Evolutionary conservation across 768 basidiomycete genomes (phyloP).

Genomic region (Auricularia auricula-judae): DNA sequence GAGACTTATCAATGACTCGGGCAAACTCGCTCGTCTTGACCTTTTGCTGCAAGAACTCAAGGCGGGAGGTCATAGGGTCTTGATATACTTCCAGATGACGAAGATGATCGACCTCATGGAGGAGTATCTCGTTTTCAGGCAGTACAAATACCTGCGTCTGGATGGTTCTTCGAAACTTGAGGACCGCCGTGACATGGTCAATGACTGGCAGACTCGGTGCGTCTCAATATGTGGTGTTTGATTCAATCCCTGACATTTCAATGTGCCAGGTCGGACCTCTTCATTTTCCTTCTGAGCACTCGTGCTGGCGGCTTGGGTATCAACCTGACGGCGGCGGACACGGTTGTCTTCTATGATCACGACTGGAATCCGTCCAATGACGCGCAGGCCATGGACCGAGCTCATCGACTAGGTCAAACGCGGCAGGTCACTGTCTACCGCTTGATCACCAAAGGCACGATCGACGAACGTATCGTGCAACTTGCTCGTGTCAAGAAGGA

Average conservation of each 20-base stretch:
- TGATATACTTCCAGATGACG: constrained; percentile 99
- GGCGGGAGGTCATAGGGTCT: constrained; percentile 80
- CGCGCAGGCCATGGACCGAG: constrained; percentile 97
- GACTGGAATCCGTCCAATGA: constrained; percentile 98
- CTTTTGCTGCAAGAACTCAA: constrained; percentile 85
- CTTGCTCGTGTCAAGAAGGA: constrained; percentile 96
- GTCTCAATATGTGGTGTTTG: constrained; percentile 11
- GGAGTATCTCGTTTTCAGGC: constrained; percentile 93
- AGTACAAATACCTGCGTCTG: constrained; percentile 87
- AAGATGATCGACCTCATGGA: constrained; percentile 99
- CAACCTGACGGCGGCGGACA: constrained; percentile 92
- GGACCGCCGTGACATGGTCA: constrained; percentile 97
- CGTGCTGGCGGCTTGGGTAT: constrained; percentile 94
- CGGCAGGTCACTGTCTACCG: constrained; percentile 96
- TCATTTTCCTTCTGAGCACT: constrained; percentile 84
- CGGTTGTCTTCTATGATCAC: constrained; percentile 90
- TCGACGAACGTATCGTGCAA: constrained; percentile 95
- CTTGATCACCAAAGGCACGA: constrained; percentile 85
- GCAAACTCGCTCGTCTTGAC: constrained; percentile 88
- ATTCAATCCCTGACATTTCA: neutral
- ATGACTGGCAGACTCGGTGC: constrained; percentile 96
- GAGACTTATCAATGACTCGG: constrained; percentile 90
- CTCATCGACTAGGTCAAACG: constrained; percentile 92
- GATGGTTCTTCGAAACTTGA: constrained; percentile 93
- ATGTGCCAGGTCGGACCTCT: constrained; percentile 62